phyloP scores from a whole-genome alignment of 805 yeast species.

The Wickerhamomyces canadensis region DNA sequence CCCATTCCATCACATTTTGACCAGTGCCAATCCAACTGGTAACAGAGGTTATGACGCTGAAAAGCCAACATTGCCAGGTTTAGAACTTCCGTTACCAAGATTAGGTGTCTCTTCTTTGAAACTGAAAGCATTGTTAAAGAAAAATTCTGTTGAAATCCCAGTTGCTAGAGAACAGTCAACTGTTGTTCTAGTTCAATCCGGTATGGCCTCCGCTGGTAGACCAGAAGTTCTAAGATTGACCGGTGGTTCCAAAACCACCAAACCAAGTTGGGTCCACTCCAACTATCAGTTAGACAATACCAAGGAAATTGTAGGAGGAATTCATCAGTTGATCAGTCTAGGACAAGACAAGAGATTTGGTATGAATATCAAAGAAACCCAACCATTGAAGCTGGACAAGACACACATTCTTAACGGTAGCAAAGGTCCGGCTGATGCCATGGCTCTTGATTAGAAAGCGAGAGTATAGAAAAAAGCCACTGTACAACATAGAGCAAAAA shows the following conservation, averaged over 20 bases:
- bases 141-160: conserved; percentile 42
- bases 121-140: conserved; percentile 55
- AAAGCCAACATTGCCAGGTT: conserved; percentile 64
- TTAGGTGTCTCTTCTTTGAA: conserved; percentile 66
- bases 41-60: conserved; percentile 59
- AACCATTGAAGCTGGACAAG: conserved; percentile 39
- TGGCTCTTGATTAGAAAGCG: conserved; percentile 11
- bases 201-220: conserved; percentile 32
- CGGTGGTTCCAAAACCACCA: conserved; percentile 66
- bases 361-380: conserved; percentile 56
- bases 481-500: too few species aligned
- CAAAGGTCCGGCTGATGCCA: conserved; percentile 6
- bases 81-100: conserved; percentile 71
- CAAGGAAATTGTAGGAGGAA: conserved; percentile 35
- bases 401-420: conserved; percentile 4
- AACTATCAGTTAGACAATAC: conserved; percentile 53
- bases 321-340: conserved; percentile 51
- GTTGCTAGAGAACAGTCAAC: conserved; percentile 81
- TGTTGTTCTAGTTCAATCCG: conserved; percentile 49
- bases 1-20: conserved; percentile 62
- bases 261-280: conserved; percentile 89
- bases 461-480: background rate
- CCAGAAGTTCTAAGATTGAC: conserved; percentile 70
- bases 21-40: conserved; percentile 63
- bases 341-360: conserved; percentile 69